phyloP scores from a whole-genome alignment of 2,329 filamentous ascomycete species.

The Fusarium clavum region DNA sequence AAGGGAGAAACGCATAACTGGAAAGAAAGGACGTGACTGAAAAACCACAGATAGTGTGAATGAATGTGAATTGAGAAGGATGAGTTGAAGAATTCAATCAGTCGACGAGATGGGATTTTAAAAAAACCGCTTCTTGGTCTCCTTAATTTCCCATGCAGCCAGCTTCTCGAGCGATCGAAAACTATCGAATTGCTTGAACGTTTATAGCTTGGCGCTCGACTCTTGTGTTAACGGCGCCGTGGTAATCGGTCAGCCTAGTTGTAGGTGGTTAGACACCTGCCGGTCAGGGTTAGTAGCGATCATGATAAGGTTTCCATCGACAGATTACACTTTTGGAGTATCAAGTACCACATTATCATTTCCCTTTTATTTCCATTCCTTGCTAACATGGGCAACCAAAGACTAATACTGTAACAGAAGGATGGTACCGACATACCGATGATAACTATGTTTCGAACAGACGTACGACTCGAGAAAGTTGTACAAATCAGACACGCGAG shows the following conservation, averaged over 20 bases:
- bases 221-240: not conserved
- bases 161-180: not conserved
- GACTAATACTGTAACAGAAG: no score
- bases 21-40: not conserved
- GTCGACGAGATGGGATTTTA: not conserved
- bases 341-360: no score
- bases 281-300: no score
- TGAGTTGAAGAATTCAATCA: not conserved
- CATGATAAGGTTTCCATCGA: no score
- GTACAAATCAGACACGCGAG: no score
- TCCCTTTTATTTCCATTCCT: no score
- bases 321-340: no score
- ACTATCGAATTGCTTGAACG: not conserved
- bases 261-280: not conserved
- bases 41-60: not conserved
- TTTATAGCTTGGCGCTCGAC: not conserved
- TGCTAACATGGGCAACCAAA: no score
- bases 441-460: no score
- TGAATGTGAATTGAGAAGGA: not conserved
- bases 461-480: no score
- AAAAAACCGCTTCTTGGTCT: not conserved
- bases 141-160: not conserved
- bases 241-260: not conserved
- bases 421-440: no score
- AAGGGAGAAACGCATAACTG: not conserved